Base-by-base conservation (phyloP, 1,284 basidiomycete species). In the Boletus sp. region DNA sequence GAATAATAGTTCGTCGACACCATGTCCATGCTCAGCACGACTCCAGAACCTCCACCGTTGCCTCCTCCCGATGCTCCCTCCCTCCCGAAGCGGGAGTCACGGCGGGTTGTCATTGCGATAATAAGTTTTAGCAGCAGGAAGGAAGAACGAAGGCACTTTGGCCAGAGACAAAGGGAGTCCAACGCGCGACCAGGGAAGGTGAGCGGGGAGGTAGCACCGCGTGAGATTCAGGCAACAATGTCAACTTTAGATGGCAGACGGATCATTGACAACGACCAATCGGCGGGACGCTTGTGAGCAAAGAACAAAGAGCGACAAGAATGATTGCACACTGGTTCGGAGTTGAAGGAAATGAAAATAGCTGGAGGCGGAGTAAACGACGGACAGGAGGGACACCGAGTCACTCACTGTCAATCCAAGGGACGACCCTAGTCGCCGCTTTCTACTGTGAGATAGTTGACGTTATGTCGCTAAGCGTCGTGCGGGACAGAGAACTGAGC, bases 1-100 rank as follows among this genome's bases (percentile, higher is more conserved):
- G 84, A 79, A 66, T 79, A 84, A 16, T 79, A 71, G 14, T 80
- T 80, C 43, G 78, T 79, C 9, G 78, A 77, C 44, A 85, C 76
- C 73, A 85, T 76, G 53, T 81, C 73, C 69, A 88, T 67, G 48
- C 77, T 78, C n/a, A 89, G 64, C 28, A 88, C 77, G 49, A 83
- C 71, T 10, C 87, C 87, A 44, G 74, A 78, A 10, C 68, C 61
- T 28, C 77, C 80, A 3, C 81, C 80, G 33, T 64, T 40, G 25
- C 80, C 80, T 56, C 80, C 79, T 27, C 65, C 33, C 7, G 56
- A 51, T 44, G 58, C 57, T 21, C 65, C 64, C 58, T 65, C 61
- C 25, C 58, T 59, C 47, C 49, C 62, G 50, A 58, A 33, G 28
- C 21, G 59, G 35, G 56, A 31, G 53, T 53, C 52, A 47, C 52